Conservation (phyloP, 2,329 filamentous ascomycete species). For the Cadophora gregata region DNA sequence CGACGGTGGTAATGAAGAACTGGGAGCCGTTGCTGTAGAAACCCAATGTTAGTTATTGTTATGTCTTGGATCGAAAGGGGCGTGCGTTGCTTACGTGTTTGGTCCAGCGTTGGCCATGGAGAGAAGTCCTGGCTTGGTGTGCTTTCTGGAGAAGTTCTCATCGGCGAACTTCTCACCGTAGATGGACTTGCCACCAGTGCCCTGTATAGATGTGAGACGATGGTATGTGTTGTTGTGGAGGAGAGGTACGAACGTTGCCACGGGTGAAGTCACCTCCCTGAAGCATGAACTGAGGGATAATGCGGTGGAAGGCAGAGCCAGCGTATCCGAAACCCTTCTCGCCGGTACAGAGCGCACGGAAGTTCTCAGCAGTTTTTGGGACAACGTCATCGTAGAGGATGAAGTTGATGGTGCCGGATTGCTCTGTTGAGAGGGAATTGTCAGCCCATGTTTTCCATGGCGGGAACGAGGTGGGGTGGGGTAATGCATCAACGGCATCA, state of each 20-base stretch:
- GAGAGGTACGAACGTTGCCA: constrained; percentile 71
- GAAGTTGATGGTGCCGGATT: constrained; percentile 82
- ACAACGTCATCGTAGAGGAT: constrained; percentile 81
- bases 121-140: constrained; percentile 77
- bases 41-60: constrained; percentile 59
- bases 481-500: constrained; percentile 33
- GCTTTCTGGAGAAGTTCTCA: constrained; percentile 85
- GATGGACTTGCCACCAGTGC: constrained; percentile 87
- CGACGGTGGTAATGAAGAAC: constrained; percentile 96
- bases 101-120: constrained; percentile 96
- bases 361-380: constrained; percentile 96
- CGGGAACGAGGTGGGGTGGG: constrained; percentile 27
- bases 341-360: constrained; percentile 86
- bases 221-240: constrained; percentile 41
- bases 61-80: constrained; percentile 59
- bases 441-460: constrained; percentile 32
- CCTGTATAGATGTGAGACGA: constrained; percentile 70
- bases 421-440: constrained; percentile 51
- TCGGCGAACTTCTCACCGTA: constrained; percentile 94
- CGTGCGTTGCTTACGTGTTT: constrained; percentile 77
- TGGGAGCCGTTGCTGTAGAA: constrained; percentile 90
- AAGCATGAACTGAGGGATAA: constrained; percentile 94
- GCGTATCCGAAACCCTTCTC: constrained; percentile 85
- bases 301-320: constrained; percentile 87
- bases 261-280: constrained; percentile 96